Evolutionary conservation across 2,329 filamentous ascomycete genomes (phyloP).

Genomic region (Fusarium nygamai): DNA sequence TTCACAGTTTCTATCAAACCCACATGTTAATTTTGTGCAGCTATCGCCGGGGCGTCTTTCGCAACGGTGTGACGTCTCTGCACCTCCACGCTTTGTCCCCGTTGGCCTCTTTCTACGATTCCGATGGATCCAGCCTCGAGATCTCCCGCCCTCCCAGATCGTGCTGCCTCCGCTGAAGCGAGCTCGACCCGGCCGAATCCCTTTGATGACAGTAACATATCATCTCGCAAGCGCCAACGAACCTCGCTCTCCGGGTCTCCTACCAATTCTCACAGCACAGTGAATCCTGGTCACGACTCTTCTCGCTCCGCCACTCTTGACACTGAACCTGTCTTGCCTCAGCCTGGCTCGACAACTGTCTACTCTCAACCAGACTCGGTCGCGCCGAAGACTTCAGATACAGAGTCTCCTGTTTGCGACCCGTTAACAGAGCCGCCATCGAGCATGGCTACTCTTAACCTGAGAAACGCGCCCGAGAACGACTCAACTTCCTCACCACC

Average conservation of each 20-base stretch:
- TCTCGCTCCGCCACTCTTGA: slow-evolving; percentile 47
- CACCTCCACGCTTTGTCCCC: slow-evolving; percentile 56
- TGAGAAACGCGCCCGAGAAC: slow-evolving; percentile 58
- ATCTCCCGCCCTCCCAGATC: slow-evolving; percentile 64
- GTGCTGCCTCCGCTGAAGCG: slow-evolving; percentile 70
- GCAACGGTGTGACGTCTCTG: slow-evolving; percentile 61
- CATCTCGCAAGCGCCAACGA: slow-evolving; percentile 69
- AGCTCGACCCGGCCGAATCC: slow-evolving; percentile 71
- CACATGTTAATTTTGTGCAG: slow-evolving; percentile 68
- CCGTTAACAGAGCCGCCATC: slow-evolving; percentile 53
- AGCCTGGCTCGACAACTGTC: slow-evolving; percentile 35
- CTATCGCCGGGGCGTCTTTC: slow-evolving; percentile 64
- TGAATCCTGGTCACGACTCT: slow-evolving; percentile 47
- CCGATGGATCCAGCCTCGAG: slow-evolving; percentile 65
- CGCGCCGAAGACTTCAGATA: slow-evolving; percentile 56
- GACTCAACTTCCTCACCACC: slow-evolving; percentile 56
- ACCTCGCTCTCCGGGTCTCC: slow-evolving; percentile 67
- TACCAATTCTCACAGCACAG: slow-evolving; percentile 61
- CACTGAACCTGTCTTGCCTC: slow-evolving; percentile 42
- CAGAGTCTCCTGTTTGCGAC: slow-evolving; percentile 45
- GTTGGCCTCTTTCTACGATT: slow-evolving; percentile 49
- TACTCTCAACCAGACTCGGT: slow-evolving; percentile 55
- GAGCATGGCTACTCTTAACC: slow-evolving; percentile 69
- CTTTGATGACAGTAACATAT: slow-evolving; percentile 67
- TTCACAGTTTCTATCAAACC: slow-evolving; percentile 45